These are phyloP conservation scores for Macrotyloma uniflorum DNA, from an alignment of 306 rosid genomes.

Conservation along the genomic window DNA sequence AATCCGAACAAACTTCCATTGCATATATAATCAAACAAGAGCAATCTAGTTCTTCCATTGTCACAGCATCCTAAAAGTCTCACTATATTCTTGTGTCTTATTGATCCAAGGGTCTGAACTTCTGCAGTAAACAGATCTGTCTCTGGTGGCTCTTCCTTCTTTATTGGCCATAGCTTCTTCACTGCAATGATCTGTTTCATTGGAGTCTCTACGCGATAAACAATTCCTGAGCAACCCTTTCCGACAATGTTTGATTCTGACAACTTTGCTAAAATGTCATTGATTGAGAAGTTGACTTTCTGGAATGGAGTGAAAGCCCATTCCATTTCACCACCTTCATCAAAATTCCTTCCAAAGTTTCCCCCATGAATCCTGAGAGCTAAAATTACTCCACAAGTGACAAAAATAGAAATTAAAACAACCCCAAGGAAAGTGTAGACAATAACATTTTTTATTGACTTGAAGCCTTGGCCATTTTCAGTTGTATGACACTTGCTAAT, in stretches of 20 bases:
- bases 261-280: conserved; percentile 65
- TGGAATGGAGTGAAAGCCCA: conserved; percentile 97
- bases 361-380: conserved; percentile 59
- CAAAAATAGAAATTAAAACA: conserved; percentile 53
- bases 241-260: conserved; percentile 84
- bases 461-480: conserved; percentile 44
- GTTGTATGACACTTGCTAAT: conserved; percentile 52
- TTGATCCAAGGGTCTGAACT: conserved; percentile 86
- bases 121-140: conserved; percentile 77
- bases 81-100: conserved; percentile 90
- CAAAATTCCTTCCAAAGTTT: conserved; percentile 41
- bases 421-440: conserved; percentile 68
- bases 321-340: conserved; percentile 57
- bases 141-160: conserved; percentile 63
- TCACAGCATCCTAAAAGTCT: conserved; percentile 86
- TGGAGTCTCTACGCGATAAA: conserved; percentile 95
- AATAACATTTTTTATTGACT: conserved; percentile 55
- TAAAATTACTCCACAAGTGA: conserved; percentile 59
- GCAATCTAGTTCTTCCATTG: conserved; percentile 78
- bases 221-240: conserved; percentile 88
- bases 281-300: conserved; percentile 75
- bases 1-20: conserved; percentile 78
- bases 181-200: conserved; percentile 77
- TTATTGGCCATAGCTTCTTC: conserved; percentile 89
- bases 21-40: conserved; percentile 84